phyloP scores from a whole-genome alignment of 176 grass and related monocot genomes.

The Luzula sylvatica region DNA sequence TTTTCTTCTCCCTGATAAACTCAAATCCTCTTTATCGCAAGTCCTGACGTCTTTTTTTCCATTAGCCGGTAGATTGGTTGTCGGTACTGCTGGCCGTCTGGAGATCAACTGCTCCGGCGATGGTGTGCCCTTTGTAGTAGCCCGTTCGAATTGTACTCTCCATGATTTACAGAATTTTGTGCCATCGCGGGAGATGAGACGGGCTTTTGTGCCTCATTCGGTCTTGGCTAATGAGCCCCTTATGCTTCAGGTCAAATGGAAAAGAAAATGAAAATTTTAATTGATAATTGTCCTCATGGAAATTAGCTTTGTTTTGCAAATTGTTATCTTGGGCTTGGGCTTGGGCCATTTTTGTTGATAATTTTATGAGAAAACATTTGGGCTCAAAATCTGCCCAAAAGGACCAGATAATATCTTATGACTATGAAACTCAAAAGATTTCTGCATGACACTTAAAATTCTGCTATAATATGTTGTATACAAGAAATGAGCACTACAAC shows the following conservation, averaged over 20 bases:
- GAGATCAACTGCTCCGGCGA: slow-evolving; percentile 7
- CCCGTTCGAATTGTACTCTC: background rate
- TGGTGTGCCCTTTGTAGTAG: background rate
- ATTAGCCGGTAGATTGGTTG: background rate
- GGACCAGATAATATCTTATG: too few species aligned
- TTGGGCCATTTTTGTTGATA: too few species aligned
- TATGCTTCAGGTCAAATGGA: background rate
- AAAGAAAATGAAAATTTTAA: too few species aligned
- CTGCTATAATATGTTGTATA: too few species aligned
- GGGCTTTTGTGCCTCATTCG: background rate
- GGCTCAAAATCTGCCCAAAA: too few species aligned
- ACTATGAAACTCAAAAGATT: too few species aligned
- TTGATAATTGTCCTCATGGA: too few species aligned
- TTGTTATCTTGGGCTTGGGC: too few species aligned
- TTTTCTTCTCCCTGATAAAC: background rate
- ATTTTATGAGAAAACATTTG: too few species aligned
- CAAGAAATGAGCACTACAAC: too few species aligned
- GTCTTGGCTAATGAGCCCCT: background rate
- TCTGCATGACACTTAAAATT: too few species aligned
- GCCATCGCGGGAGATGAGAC: background rate
- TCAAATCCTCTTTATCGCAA: background rate
- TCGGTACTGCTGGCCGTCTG: background rate
- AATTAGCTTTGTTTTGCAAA: too few species aligned
- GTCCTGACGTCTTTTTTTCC: slow-evolving; percentile 4
- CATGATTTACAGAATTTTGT: background rate